A percentile compares a stretch with the other conserved stretches of the same genome.
Conservation (phyloP, 2,329 filamentous ascomycete species). For the Botrytis tulipae region DNA sequence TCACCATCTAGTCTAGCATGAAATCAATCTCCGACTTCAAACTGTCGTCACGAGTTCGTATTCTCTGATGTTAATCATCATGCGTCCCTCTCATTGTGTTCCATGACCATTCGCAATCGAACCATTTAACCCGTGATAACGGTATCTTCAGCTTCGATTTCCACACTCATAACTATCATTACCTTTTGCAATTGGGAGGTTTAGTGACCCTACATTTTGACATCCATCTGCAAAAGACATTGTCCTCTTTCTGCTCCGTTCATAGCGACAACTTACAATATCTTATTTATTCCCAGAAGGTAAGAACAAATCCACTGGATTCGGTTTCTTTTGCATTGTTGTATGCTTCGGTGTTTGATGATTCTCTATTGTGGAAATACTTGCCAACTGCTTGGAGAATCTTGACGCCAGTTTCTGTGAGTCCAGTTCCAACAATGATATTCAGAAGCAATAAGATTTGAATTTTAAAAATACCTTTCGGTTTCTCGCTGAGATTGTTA, state of each 20-base stretch:
- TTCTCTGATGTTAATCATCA: neutral
- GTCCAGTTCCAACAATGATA: no score
- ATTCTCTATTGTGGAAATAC: neutral
- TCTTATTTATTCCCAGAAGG: neutral
- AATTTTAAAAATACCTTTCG: no score
- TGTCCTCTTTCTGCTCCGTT: neutral
- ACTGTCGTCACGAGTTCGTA: neutral
- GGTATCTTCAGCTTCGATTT: neutral
- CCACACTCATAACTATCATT: neutral
- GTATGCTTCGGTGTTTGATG: neutral
- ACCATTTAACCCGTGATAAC: neutral
- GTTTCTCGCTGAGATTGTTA: neutral
- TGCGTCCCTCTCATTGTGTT: neutral
- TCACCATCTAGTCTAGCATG: neutral
- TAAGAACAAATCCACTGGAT: fast-evolving
- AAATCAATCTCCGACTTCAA: neutral
- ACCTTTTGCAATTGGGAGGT: neutral
- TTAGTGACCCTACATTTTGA: neutral
- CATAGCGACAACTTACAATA: neutral
- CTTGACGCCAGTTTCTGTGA: no score
- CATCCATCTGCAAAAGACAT: neutral
- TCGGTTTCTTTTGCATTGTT: neutral
- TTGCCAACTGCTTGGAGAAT: no score
- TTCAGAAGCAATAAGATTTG: no score
- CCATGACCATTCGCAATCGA: neutral